Percentiles rank a stretch among this genome's conserved stretches.
Evolutionary conservation across 805 yeast species (phyloP).

Genomic region (Hagleromyces aurorensis): DNA sequence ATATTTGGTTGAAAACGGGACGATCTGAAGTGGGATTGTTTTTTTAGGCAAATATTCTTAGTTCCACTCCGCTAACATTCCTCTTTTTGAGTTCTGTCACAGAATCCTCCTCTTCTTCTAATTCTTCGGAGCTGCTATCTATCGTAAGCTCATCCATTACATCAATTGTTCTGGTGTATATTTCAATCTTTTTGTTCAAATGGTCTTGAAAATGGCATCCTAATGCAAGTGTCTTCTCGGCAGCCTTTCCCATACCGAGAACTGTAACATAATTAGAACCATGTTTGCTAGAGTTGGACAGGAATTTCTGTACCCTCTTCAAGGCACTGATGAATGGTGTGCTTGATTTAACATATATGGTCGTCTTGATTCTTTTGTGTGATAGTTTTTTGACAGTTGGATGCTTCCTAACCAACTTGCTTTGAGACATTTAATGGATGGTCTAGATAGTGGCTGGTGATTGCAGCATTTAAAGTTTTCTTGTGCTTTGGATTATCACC

Average conservation of each 20-base stretch:
- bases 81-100: constrained; percentile 31
- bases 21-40: not conserved
- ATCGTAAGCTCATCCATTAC: constrained; percentile 61
- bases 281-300: constrained; percentile 40
- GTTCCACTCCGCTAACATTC: constrained; percentile 36
- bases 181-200: constrained; percentile 44
- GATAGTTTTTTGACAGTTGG: constrained; percentile 29
- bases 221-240: constrained; percentile 53
- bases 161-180: constrained; percentile 54
- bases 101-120: constrained; percentile 19
- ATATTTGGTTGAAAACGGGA: too few species aligned
- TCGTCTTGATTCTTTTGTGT: constrained; percentile 39
- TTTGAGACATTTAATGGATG: constrained; percentile 5
- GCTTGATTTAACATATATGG: constrained; percentile 48
- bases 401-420: constrained; percentile 12
- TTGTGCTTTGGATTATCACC: too few species aligned
- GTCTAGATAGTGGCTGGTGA: too few species aligned
- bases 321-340: constrained; percentile 72
- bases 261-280: constrained; percentile 44
- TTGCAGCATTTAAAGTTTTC: too few species aligned
- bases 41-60: constrained; percentile 30
- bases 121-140: constrained; percentile 25
- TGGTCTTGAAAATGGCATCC: constrained; percentile 52
- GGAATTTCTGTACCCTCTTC: constrained; percentile 50
- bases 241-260: constrained; percentile 70